These are phyloP conservation scores for Cryptococcus amylolentus DNA, from an alignment of 1,284 basidiomycete species.

Conservation along the genomic window DNA sequence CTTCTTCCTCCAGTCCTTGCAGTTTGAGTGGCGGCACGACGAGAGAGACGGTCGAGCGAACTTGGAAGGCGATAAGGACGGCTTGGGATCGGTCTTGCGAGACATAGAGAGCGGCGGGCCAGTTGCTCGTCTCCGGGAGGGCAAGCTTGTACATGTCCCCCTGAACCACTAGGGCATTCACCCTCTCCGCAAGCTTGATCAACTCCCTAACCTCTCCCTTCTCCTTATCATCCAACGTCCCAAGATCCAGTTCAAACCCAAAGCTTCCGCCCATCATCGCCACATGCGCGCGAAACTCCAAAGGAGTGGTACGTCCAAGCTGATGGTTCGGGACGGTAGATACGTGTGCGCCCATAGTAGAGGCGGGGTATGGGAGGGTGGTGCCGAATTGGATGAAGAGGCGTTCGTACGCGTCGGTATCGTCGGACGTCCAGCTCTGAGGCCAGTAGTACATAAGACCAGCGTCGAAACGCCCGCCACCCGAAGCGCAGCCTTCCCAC, in stretches of 20 bases:
- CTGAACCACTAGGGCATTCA: no score
- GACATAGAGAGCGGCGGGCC: slow-evolving; percentile 28
- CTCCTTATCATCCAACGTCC: slow-evolving; percentile 19
- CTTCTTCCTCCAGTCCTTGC: slow-evolving; percentile 14
- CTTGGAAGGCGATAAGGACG: slow-evolving; percentile 18
- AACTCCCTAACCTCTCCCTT: slow-evolving; percentile 8
- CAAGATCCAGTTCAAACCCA: slow-evolving; percentile 36
- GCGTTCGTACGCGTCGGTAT: slow-evolving; percentile 34
- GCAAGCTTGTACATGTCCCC: slow-evolving; percentile 31
- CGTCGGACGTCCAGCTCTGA: slow-evolving; percentile 36
- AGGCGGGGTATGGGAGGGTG: slow-evolving; percentile 28
- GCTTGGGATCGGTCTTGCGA: slow-evolving; percentile 6
- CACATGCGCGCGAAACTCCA: slow-evolving; percentile 39
- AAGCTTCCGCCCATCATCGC: slow-evolving; percentile 40
- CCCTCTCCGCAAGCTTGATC: no score
- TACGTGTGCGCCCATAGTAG: slow-evolving; percentile 32
- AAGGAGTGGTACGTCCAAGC: slow-evolving; percentile 19
- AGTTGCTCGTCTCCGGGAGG: slow-evolving; percentile 20
- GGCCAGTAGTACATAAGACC: slow-evolving; percentile 34
- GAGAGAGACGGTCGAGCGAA: slow-evolving; percentile 2
- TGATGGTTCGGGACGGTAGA: slow-evolving; percentile 13
- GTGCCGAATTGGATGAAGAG: slow-evolving; percentile 36
- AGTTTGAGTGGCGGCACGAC: slow-evolving; percentile 14
- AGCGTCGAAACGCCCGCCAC: slow-evolving; percentile 36
- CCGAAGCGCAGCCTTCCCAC: slow-evolving; percentile 38